Evolutionary conservation across 345 rosid species (phyloP).

Genomic region (Populus simonii): DNA sequence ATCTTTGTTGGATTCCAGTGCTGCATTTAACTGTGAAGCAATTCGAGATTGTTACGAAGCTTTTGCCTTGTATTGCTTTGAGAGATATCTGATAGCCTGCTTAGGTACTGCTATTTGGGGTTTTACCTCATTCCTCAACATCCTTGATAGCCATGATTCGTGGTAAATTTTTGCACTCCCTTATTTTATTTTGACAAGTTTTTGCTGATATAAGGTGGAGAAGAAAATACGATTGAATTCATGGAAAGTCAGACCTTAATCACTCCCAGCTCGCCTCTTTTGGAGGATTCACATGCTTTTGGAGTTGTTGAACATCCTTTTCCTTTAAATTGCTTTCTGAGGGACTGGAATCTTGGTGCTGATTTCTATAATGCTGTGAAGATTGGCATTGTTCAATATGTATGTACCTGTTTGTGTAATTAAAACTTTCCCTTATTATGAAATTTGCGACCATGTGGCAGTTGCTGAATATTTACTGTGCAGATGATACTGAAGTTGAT

Average conservation of each 20-base stretch:
- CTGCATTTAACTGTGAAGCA: conserved; percentile 92
- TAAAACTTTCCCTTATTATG: background rate
- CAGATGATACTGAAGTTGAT: conserved; percentile 96
- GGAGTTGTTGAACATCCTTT: conserved; percentile 98
- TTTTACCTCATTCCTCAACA: conserved; percentile 7
- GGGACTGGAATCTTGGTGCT: conserved; percentile 87
- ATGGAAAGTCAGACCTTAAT: conserved; percentile 79
- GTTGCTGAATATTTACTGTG: conserved; percentile 16
- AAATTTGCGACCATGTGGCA: conserved; percentile 5
- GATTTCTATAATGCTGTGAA: conserved; percentile 89
- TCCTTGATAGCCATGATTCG: conserved; percentile 4
- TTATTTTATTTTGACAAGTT: conserved; percentile 10
- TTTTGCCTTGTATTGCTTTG: conserved; percentile 96
- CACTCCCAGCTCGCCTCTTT: conserved; percentile 67
- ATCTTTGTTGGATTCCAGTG: conserved; percentile 81
- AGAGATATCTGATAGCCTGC: conserved; percentile 97
- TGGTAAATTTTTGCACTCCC: background rate
- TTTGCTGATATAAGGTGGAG: conserved; percentile 64
- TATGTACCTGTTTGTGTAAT: conserved; percentile 37
- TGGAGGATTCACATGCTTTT: conserved; percentile 75
- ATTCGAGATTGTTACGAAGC: conserved; percentile 99
- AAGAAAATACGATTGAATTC: conserved; percentile 81
- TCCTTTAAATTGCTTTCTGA: conserved; percentile 68
- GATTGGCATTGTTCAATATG: conserved; percentile 98
- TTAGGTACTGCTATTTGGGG: conserved; percentile 53